Percentiles rank a stretch among this genome's conserved stretches.
Conservation (phyloP, 2,329 filamentous ascomycete species). For the Colletotrichum navitas region DNA sequence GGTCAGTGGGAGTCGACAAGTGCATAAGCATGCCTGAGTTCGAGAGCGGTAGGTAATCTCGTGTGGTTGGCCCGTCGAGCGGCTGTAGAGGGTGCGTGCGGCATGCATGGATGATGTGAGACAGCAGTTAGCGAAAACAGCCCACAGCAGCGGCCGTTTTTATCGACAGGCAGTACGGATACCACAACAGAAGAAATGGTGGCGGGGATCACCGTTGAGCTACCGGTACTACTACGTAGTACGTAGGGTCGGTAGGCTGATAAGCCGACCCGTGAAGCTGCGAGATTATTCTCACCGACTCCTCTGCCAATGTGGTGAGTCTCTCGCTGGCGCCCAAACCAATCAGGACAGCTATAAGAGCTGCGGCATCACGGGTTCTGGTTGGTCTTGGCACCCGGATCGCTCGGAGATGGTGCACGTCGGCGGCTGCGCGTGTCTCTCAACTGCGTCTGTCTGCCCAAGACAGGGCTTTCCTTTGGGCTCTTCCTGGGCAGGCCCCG, state of each 20-base stretch:
- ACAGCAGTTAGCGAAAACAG: slow-evolving; percentile 8
- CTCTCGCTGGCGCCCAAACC: neutral
- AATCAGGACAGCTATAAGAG: slow-evolving; percentile 22
- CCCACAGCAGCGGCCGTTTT: neutral
- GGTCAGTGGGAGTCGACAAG: neutral
- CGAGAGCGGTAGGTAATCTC: neutral
- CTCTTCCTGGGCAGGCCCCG: slow-evolving; percentile 19
- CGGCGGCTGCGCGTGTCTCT: slow-evolving; percentile 29
- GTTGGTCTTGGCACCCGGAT: slow-evolving; percentile 40
- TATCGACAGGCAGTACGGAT: neutral
- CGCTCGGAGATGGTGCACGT: slow-evolving; percentile 37
- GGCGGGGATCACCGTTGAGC: slow-evolving; percentile 1
- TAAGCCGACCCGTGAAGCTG: slow-evolving; percentile 25
- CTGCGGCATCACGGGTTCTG: slow-evolving; percentile 36
- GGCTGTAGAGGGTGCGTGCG: slow-evolving; percentile 24
- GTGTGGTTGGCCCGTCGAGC: slow-evolving; percentile 31
- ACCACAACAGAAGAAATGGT: neutral
- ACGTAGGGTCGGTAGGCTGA: neutral
- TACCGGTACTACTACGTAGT: neutral
- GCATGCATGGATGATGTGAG: slow-evolving; percentile 38
- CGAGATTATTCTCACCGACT: slow-evolving; percentile 40
- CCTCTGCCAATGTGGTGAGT: neutral
- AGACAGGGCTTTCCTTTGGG: slow-evolving; percentile 21
- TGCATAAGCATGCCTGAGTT: slow-evolving; percentile 26
- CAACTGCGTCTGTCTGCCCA: slow-evolving; percentile 14